Percentiles rank a stretch among this genome's conserved stretches.
phyloP scores from a whole-genome alignment of 129 eudicot genomes.

The Logfia minima region DNA sequence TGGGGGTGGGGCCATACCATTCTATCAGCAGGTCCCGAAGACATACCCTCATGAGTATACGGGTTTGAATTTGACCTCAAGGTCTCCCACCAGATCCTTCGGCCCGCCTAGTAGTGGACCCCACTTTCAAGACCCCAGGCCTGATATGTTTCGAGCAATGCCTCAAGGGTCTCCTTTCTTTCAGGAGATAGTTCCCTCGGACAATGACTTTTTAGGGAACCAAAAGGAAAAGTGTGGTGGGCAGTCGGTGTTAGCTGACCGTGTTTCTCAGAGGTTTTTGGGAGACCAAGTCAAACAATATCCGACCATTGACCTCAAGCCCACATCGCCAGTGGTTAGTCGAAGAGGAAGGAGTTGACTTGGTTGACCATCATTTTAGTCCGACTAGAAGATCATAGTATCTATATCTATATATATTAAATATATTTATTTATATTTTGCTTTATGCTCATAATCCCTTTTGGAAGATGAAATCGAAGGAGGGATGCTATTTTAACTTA shows the following conservation, averaged over 20 bases:
- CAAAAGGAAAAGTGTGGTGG: slow-evolving; percentile 41
- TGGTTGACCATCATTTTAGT: slow-evolving; percentile 11
- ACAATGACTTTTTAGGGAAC: slow-evolving; percentile 49
- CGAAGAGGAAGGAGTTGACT: slow-evolving; percentile 35
- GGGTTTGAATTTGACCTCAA: slow-evolving; percentile 19
- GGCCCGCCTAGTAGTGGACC: slow-evolving; percentile 13
- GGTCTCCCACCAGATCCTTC: slow-evolving; percentile 44
- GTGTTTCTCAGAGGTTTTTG: slow-evolving; percentile 56
- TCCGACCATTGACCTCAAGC: slow-evolving; percentile 45
- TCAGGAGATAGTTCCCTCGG: slow-evolving; percentile 40
- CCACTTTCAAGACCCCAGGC: slow-evolving; percentile 44
- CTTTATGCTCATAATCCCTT: slow-evolving; percentile 25
- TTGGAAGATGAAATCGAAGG: slow-evolving; percentile 42
- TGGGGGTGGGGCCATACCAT: slow-evolving; percentile 34
- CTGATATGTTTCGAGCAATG: slow-evolving; percentile 47
- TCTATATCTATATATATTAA: slow-evolving; percentile 3
- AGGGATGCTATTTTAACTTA: slow-evolving; percentile 36
- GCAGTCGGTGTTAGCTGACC: slow-evolving; percentile 50
- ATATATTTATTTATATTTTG: not conserved
- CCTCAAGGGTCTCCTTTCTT: slow-evolving; percentile 46
- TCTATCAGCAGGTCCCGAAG: slow-evolving; percentile 34
- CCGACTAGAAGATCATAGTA: slow-evolving; percentile 24
- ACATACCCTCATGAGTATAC: slow-evolving; percentile 38
- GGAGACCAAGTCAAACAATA: slow-evolving; percentile 54
- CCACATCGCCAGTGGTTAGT: slow-evolving; percentile 36